These are phyloP conservation scores for Leonotis leonurus DNA, from an alignment of 257 asterid genomes.

Conservation along the genomic window DNA sequence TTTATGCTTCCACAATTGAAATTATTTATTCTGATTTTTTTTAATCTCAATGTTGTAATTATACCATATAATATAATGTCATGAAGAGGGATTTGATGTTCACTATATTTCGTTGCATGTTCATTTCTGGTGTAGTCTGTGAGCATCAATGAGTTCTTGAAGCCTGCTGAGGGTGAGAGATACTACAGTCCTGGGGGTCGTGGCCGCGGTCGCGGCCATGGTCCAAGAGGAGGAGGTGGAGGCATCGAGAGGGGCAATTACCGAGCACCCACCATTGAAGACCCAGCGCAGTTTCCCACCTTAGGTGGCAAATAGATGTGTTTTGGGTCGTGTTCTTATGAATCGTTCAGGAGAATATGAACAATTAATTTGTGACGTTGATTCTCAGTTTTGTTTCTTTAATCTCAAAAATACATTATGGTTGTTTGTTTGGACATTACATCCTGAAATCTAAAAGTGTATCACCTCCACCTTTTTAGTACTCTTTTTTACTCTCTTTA, in stretches of 20 bases:
- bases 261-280: constrained; percentile 67
- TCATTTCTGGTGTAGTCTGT: constrained; percentile 37
- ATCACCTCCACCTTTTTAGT: no score
- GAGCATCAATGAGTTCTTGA: constrained; percentile 78
- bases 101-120: background rate
- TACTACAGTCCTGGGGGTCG: constrained; percentile 43
- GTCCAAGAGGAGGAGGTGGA: constrained; percentile 56
- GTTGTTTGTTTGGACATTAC: background rate
- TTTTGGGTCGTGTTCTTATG: background rate
- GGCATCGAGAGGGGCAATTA: constrained; percentile 28
- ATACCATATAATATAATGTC: background rate
- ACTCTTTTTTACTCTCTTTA: no score
- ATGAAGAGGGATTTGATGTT: background rate
- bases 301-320: constrained; percentile 57
- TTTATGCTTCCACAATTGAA: background rate
- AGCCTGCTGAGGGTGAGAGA: constrained; percentile 72
- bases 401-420: background rate
- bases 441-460: no score
- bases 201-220: constrained; percentile 73
- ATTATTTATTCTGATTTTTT: background rate
- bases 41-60: background rate
- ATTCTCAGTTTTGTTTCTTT: constrained; percentile 15
- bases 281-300: constrained; percentile 75
- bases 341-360: constrained; percentile 22
- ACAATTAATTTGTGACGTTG: constrained; percentile 13